A percentile compares a stretch with the other conserved stretches of the same genome.
Evolutionary conservation across 1,284 basidiomycete species (phyloP).

Genomic region (Pseudozyma hubeiensis): DNA sequence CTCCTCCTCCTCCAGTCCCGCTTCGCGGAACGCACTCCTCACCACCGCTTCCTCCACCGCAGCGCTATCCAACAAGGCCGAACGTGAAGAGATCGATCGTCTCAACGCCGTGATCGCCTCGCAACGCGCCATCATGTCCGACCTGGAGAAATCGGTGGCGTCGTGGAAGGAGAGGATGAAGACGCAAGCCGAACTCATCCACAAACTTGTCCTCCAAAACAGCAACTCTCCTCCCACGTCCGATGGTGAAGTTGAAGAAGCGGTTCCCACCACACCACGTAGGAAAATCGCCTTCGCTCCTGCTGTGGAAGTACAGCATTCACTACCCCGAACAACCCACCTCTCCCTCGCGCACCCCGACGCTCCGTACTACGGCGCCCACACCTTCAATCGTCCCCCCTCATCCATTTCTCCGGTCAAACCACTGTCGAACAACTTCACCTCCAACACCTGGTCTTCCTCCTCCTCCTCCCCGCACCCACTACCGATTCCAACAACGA

Average conservation of each 20-base stretch:
- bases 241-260: constrained; percentile 21
- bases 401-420: constrained; percentile 38
- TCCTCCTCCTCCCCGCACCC: constrained; percentile 34
- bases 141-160: constrained; percentile 57
- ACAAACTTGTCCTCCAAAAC: constrained; percentile 36
- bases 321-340: constrained; percentile 29
- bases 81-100: constrained; percentile 59
- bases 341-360: constrained; percentile 17
- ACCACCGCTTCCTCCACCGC: neutral
- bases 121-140: constrained; percentile 60
- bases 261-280: constrained; percentile 2
- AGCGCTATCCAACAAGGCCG: constrained; percentile 12
- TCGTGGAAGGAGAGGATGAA: constrained; percentile 56
- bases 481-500: constrained; percentile 22
- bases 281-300: neutral
- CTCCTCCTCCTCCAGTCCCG: neutral
- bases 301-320: neutral
- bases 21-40: neutral
- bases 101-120: constrained; percentile 57
- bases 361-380: constrained; percentile 57
- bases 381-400: constrained; percentile 55
- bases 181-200: constrained; percentile 58
- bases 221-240: constrained; percentile 18
- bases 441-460: constrained; percentile 7
- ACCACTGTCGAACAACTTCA: neutral